These are phyloP conservation scores for Amanita inopinata DNA, from an alignment of 768 basidiomycete genomes.

Conservation along the genomic window DNA sequence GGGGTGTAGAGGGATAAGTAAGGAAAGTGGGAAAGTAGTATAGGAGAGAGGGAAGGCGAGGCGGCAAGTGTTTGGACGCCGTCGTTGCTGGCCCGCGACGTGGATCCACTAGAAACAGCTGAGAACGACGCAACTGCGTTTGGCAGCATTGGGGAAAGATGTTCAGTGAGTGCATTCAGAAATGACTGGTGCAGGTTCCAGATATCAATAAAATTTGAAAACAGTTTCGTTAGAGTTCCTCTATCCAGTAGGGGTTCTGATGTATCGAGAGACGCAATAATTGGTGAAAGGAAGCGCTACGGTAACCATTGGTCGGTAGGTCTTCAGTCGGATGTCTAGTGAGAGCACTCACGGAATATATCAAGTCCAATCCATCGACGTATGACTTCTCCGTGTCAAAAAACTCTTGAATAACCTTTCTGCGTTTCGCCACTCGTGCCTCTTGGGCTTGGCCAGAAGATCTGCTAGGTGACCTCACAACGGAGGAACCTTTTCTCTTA, in stretches of 20 bases:
- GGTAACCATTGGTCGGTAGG: constrained; percentile 4
- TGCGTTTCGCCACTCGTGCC: constrained; percentile 42
- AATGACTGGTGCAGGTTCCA: constrained; percentile 82
- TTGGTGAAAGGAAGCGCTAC: constrained; percentile 76
- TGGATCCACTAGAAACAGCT: no score
- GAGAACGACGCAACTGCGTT: not conserved
- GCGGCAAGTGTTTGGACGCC: constrained; percentile 6
- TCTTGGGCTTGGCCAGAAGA: constrained; percentile 23
- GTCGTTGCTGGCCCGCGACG: no score
- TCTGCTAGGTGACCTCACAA: not conserved
- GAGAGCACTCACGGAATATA: constrained; percentile 55
- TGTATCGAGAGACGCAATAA: constrained; percentile 66
- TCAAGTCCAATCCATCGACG: constrained; percentile 71
- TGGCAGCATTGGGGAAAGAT: constrained; percentile 16
- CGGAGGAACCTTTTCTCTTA: not conserved
- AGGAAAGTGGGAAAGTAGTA: constrained; percentile 75
- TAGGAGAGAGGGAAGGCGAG: constrained; percentile 21
- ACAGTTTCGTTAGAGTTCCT: constrained; percentile 59
- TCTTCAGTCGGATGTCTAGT: constrained; percentile 3
- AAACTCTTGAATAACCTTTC: constrained; percentile 71
- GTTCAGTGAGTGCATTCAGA: constrained; percentile 46
- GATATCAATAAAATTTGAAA: constrained; percentile 86
- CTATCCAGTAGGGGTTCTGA: constrained; percentile 60
- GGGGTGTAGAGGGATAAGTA: constrained; percentile 83
- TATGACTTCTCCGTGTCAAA: constrained; percentile 76